These are phyloP conservation scores for Dryas drummondii DNA, from an alignment of 306 rosid species.

Conservation along the genomic window DNA sequence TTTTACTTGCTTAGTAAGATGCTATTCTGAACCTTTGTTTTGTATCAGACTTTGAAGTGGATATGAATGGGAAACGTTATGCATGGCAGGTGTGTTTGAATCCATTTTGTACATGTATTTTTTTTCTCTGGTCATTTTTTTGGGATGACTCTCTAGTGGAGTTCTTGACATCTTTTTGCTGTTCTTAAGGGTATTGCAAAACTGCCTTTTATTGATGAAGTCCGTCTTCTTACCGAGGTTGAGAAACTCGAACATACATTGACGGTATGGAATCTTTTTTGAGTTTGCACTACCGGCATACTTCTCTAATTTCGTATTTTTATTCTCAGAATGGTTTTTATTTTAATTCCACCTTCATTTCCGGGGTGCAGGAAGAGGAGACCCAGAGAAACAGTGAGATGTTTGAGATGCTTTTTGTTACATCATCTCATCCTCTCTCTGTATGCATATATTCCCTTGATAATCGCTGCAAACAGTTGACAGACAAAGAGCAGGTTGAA, in stretches of 20 bases:
- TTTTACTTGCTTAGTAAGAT: constrained; percentile 5
- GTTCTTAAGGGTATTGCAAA: constrained; percentile 84
- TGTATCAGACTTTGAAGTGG: constrained; percentile 93
- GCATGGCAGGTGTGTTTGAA: constrained; percentile 79
- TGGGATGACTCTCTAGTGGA: constrained; percentile 6
- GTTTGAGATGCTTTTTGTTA: constrained; percentile 89
- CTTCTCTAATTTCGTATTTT: neutral
- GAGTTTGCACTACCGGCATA: neutral
- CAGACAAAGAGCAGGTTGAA: constrained; percentile 60
- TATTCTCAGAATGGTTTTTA: neutral
- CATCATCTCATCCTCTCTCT: constrained; percentile 91
- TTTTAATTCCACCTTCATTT: neutral
- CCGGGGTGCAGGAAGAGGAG: constrained; percentile 62
- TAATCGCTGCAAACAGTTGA: constrained; percentile 65
- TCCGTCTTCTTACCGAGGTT: constrained; percentile 86
- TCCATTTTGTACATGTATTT: constrained; percentile 9
- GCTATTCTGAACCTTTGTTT: constrained; percentile 26
- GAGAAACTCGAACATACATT: constrained; percentile 61
- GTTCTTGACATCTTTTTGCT: constrained; percentile 25
- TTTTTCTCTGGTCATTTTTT: neutral
- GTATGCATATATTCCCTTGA: constrained; percentile 94
- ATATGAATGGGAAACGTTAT: constrained; percentile 97
- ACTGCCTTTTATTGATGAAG: constrained; percentile 94
- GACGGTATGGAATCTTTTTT: constrained; percentile 50
- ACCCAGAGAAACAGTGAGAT: constrained; percentile 64